These are phyloP conservation scores for Euphorbia lathyris DNA, from an alignment of 345 rosid genomes.

Conservation along the genomic window DNA sequence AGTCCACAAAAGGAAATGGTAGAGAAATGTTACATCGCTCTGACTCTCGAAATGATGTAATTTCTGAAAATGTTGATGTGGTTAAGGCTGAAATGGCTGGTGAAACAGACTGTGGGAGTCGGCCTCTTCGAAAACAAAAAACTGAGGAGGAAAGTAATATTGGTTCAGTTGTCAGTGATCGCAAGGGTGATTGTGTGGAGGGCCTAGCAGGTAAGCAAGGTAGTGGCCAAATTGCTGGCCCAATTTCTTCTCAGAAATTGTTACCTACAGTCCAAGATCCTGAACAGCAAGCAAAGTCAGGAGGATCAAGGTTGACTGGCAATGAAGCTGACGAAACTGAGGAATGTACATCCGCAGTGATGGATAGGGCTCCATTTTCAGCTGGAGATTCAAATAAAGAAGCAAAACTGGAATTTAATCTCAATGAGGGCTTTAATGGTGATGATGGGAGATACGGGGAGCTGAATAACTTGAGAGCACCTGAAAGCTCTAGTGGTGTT, in stretches of 20 bases:
- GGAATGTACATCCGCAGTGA: constrained; percentile 32
- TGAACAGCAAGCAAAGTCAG: constrained; percentile 27
- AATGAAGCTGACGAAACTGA: constrained; percentile 46
- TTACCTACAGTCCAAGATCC: constrained; percentile 24
- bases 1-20: constrained; percentile 22
- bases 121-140: constrained; percentile 23
- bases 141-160: constrained; percentile 28
- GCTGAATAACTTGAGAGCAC: constrained; percentile 32
- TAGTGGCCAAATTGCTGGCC: constrained; percentile 18
- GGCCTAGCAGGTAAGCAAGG: constrained; percentile 22
- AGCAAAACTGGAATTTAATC: constrained; percentile 68
- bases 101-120: constrained; percentile 18
- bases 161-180: constrained; percentile 24
- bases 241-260: constrained; percentile 10
- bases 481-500: constrained; percentile 34
- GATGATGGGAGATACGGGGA: constrained; percentile 59
- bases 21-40: constrained; percentile 24
- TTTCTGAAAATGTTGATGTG: constrained; percentile 24
- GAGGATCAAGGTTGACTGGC: constrained; percentile 29
- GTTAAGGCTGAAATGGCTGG: constrained; percentile 28
- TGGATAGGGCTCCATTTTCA: constrained; percentile 27
- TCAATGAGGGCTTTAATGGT: constrained; percentile 69
- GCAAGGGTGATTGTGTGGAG: constrained; percentile 32
- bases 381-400: constrained; percentile 39
- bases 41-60: constrained; percentile 22